Percentiles rank a stretch among this genome's conserved stretches.
Conservation (phyloP, 1,139 yeast genomes). For the Hyphopichia burtonii region DNA sequence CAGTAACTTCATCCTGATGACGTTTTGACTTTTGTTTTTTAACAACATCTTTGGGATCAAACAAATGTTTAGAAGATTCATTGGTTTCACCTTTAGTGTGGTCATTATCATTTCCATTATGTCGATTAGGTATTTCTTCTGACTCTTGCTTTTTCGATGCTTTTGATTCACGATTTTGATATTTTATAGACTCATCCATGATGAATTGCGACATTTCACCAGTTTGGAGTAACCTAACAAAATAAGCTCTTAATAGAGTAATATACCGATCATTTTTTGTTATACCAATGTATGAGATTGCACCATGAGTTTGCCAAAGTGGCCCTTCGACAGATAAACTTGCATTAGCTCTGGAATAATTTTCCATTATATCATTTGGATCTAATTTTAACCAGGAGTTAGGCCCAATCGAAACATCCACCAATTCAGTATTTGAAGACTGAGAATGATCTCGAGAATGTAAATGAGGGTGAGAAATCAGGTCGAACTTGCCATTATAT, state of each 20-base stretch:
- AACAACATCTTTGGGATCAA: neutral
- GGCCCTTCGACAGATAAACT: conserved; percentile 40
- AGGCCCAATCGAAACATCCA: conserved; percentile 35
- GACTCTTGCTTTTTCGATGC: neutral
- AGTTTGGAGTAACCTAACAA: conserved; percentile 31
- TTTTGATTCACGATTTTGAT: conserved; percentile 5
- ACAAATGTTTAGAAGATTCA: neutral
- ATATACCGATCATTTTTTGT: conserved; percentile 45
- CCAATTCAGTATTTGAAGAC: neutral
- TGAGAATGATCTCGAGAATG: conserved; percentile 9
- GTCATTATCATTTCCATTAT: neutral
- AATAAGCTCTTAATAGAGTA: conserved; percentile 37
- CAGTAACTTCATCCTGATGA: conserved; percentile 3
- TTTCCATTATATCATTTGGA: conserved; percentile 34
- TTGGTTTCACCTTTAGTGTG: neutral
- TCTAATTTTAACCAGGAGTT: conserved; percentile 35
- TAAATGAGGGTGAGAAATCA: neutral
- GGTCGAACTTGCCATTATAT: neutral
- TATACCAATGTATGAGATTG: conserved; percentile 42
- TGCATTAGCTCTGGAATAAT: conserved; percentile 37
- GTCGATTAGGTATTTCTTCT: neutral
- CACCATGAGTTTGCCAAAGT: conserved; percentile 42
- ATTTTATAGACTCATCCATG: conserved; percentile 17
- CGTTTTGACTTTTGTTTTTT: neutral
- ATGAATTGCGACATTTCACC: conserved; percentile 39